phyloP scores from a whole-genome alignment of 208 protist species.

The Angomonas deanei region DNA sequence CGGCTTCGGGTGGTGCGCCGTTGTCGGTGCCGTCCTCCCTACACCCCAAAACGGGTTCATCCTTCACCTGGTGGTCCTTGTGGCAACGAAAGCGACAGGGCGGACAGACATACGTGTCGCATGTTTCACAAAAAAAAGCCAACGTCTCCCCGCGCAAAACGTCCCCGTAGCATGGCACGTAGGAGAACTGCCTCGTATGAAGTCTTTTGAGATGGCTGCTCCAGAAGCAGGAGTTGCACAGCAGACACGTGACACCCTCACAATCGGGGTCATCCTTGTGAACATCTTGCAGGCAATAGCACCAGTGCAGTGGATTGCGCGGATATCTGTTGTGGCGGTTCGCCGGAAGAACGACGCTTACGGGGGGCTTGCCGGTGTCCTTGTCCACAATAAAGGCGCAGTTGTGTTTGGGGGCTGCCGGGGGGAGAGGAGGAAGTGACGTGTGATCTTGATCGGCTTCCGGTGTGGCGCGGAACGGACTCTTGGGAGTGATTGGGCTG shows the following conservation, averaged over 20 bases:
- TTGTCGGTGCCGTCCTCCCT: conserved; percentile 46
- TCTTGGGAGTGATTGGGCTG: conserved; percentile 35
- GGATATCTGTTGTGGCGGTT: conserved; percentile 77
- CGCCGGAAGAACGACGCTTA: conserved; percentile 33
- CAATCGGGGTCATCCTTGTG: conserved; percentile 56
- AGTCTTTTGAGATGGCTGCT: conserved; percentile 67
- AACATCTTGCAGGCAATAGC: conserved; percentile 64
- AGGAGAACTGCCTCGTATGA: conserved; percentile 37
- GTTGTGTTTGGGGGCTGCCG: conserved; percentile 5
- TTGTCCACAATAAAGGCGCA: conserved; percentile 77
- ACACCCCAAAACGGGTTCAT: conserved; percentile 22
- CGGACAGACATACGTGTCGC: conserved; percentile 60
- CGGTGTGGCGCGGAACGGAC: conserved; percentile 22
- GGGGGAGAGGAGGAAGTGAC: conserved; percentile 8
- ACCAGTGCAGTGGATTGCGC: conserved; percentile 61
- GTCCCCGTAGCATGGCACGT: conserved; percentile 78
- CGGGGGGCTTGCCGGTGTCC: conserved; percentile 39
- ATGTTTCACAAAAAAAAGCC: conserved; percentile 64
- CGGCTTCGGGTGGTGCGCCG: conserved; percentile 22
- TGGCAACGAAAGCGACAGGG: conserved; percentile 82
- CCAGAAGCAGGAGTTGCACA: conserved; percentile 78
- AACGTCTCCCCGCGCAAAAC: conserved; percentile 60
- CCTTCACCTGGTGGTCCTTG: conserved; percentile 57
- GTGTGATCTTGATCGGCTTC: neutral
- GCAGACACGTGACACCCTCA: conserved; percentile 66